Percentiles rank a stretch among this genome's conserved stretches.
phyloP scores from a whole-genome alignment of 179 eudicot species.

The Silene vulgaris region DNA sequence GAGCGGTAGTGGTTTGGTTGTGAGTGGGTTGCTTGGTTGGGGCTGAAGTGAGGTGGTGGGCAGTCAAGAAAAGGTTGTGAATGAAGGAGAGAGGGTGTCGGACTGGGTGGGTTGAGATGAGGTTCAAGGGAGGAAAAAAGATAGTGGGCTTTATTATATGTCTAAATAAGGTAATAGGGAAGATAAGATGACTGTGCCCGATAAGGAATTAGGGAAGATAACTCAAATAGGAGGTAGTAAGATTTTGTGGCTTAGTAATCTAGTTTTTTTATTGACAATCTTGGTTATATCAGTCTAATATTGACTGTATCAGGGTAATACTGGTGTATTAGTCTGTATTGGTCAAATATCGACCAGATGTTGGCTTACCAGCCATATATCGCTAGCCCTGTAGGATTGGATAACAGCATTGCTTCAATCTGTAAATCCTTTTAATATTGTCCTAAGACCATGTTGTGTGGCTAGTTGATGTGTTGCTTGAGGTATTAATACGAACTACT shows the following conservation, averaged over 20 bases:
- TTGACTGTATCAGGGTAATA: not conserved
- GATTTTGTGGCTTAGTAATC: not conserved
- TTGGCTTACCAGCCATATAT: not conserved
- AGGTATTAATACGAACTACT: not conserved
- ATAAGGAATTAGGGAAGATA: too few species aligned
- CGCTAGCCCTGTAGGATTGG: not conserved
- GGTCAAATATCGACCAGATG: not conserved
- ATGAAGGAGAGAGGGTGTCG: too few species aligned
- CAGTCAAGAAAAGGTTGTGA: too few species aligned
- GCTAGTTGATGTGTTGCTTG: not conserved
- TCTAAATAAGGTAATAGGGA: too few species aligned
- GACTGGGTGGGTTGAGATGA: too few species aligned
- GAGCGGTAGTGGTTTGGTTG: too few species aligned
- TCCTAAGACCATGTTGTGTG: not conserved
- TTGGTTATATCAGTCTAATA: not conserved
- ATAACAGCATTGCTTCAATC: not conserved
- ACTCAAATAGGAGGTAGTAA: not conserved
- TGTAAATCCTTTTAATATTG: not conserved
- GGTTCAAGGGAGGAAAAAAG: too few species aligned
- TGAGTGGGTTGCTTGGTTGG: too few species aligned
- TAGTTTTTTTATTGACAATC: not conserved
- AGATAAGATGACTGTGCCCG: too few species aligned
- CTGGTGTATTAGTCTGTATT: constrained; percentile 1
- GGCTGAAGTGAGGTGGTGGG: too few species aligned
- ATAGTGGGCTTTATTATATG: too few species aligned